phyloP scores from a whole-genome alignment of 73 alveolate species.

The Diophrys appendiculata region DNA sequence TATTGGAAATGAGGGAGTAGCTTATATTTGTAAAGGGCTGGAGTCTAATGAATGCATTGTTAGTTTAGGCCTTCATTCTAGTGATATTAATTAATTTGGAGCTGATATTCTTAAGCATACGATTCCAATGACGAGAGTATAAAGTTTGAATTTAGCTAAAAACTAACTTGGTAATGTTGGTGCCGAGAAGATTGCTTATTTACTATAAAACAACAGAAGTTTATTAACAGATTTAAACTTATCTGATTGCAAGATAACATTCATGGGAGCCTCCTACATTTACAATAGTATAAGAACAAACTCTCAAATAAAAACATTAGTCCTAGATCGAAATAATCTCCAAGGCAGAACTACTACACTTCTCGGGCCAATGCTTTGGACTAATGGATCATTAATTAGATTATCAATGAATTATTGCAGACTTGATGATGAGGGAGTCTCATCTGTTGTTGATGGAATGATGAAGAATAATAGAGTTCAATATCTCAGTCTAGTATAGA shows the following conservation, averaged over 20 bases:
- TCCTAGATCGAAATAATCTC: neutral
- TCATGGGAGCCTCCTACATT: neutral
- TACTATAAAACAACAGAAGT: neutral
- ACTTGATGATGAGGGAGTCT: neutral
- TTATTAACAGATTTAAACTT: neutral
- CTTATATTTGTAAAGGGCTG: neutral
- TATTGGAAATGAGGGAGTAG: constrained; percentile 25
- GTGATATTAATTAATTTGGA: neutral
- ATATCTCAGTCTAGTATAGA: neutral
- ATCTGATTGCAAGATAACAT: neutral
- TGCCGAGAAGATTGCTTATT: neutral
- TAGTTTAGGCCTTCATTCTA: neutral
- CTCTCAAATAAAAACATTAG: neutral
- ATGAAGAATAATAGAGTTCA: neutral
- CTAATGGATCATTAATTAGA: neutral
- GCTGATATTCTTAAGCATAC: neutral
- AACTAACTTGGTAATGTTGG: neutral
- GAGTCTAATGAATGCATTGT: neutral
- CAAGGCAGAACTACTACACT: neutral
- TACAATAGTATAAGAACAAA: neutral
- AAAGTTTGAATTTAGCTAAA: too few relatives aligned
- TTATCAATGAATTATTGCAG: neutral
- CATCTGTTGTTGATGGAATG: neutral
- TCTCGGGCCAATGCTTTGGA: neutral
- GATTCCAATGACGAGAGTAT: neutral